Base-by-base conservation (phyloP, 768 basidiomycete genomes). In the Trametes sanguinea region DNA sequence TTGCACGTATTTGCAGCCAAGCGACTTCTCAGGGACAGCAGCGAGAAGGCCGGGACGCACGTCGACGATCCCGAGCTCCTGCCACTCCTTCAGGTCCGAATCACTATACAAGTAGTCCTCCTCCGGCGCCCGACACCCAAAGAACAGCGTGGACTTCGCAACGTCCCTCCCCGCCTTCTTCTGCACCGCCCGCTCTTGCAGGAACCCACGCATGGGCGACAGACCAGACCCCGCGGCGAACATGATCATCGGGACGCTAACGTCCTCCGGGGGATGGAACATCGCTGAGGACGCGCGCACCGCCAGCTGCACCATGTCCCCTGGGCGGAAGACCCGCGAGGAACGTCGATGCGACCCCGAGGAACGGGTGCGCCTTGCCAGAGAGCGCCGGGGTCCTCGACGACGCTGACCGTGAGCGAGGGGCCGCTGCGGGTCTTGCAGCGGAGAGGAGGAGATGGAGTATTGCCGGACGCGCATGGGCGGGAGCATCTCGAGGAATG, bases 181-280 rank as follows among this genome's bases (percentile, higher is more conserved):
- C 68, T 82, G 80, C 53, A 75, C 66, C 17, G 79, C 78, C 6
- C 82, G 76, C 63, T 82, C 82, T 68, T 82, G 81, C 44, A 83
- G 74, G 73, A 83, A 83, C 1, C 78, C 80, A 43, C 81, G 75
- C 76, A 83, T 78, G 1, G 82, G 82, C 4, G 82, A 77, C 13
- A 83, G 64, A 4, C 82, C 82, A 3, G 79, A 75, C 6, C 82
- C 82, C 17, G 79, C 79, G 39, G 76, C 78, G 64, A 80, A 78
- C 73, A 81, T 76, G 33, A 82, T 70, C 37, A 82, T 71, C 8
- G 80, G 79, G n/a, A 73, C 68, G 6, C 54, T 29, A 2, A 74
- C 73, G 59, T 81, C 77, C 43, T 73, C 68, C 11, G 78, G 81
- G 4, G 76, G 80, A 63, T 79, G 79, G 75, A 82, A 83, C 14